Conservation (phyloP, 345 rosid genomes). For the Passiflora organensis region DNA sequence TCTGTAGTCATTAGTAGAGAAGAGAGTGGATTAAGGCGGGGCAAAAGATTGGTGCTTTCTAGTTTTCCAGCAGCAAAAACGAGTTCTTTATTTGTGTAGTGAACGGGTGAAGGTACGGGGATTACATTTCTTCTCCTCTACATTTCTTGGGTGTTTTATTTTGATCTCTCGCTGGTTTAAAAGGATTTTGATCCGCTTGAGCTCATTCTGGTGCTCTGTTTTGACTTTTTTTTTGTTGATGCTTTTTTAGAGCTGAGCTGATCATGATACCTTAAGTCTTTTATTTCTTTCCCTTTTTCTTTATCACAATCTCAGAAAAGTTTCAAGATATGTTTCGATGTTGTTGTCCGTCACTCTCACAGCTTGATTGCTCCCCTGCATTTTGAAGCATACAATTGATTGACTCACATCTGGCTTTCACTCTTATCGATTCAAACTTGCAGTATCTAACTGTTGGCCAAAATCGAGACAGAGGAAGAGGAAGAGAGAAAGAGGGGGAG, state of each 20-base stretch:
- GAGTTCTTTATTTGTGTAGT: too few species aligned
- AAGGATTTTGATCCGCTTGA: not conserved
- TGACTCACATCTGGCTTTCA: too few species aligned
- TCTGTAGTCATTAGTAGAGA: too few species aligned
- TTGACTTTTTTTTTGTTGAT: not conserved
- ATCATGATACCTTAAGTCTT: too few species aligned
- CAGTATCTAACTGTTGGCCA: not conserved
- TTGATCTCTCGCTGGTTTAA: too few species aligned
- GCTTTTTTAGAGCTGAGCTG: too few species aligned
- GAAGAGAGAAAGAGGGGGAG: not conserved
- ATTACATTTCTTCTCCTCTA: too few species aligned
- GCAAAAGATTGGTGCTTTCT: too few species aligned
- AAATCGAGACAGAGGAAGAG: not conserved
- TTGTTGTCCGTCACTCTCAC: not conserved
- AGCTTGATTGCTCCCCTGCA: not conserved
- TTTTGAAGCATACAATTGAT: constrained; percentile 5
- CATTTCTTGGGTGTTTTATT: too few species aligned
- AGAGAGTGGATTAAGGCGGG: too few species aligned
- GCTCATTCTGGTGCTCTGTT: not conserved
- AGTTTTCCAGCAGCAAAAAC: too few species aligned
- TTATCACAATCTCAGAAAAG: not conserved
- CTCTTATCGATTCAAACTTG: not conserved
- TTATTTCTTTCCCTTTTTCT: not conserved
- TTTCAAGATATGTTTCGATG: not conserved
- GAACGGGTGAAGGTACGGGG: too few species aligned